Base-by-base conservation (phyloP, 768 basidiomycete genomes). In the Tulasnella sp. region DNA sequence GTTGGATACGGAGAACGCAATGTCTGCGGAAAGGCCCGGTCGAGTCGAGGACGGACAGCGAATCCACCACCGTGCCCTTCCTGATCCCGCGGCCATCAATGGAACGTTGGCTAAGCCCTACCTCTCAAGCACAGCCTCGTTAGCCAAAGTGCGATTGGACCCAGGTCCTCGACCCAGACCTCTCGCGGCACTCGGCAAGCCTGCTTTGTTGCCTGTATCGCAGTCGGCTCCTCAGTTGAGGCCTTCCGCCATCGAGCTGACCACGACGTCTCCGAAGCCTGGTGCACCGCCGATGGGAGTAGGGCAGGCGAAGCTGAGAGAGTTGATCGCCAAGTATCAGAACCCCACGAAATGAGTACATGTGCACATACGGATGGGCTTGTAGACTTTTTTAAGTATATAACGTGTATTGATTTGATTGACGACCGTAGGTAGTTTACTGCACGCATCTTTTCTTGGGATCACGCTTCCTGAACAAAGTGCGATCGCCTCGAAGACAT, bases 251-350 rank as follows among this genome's bases (percentile, higher is more conserved):
- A 59, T 40, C 40, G 37, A 72, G 36, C 64, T 36, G 22, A 35
- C 62, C 39, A 52, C 67, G 40, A 59, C 62, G n/a, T 42, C 36
- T 5, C 44, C 69, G 17, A 62, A 52, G 32, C 26, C 69, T 32
- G 36, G 35, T 11, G 35, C 71, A 22, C 71, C 71, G 37, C 71
- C 36, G 22, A 40, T 63, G 22, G 71, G 71, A 39, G 71, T 72
- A 14, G 71, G 71, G 2, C 62, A 66, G 62, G 59, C 62, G 22
- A 72, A 72, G 62, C 71, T 72, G 34, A 72, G 42, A 64, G 71
- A 72, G 35, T 22, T 72, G 22, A 72, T 72, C 39, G 71, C 71
- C 26, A 72, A 64, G 44, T 72, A 72, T 64, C 71, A 72, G 29
- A 66, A 42, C 64, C 52, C 52, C 52, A 29, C 52, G 32, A 59